phyloP scores from a whole-genome alignment of 352 stramenopile species.

The Pythium aquatile region DNA sequence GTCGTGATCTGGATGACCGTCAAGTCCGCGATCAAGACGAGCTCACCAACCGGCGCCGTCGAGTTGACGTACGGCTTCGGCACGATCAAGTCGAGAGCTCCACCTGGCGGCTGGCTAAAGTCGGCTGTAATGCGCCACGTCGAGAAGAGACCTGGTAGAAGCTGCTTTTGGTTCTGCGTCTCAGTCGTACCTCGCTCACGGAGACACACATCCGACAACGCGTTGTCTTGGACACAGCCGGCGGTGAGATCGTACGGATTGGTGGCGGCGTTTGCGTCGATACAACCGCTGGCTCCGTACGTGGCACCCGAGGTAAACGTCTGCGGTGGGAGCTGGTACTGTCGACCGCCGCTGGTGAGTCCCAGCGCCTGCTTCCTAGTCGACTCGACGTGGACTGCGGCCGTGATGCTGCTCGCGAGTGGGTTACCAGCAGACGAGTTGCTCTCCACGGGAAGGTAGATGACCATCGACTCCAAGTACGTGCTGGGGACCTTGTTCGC shows the following conservation, averaged over 20 bases:
- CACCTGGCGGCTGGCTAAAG: background rate
- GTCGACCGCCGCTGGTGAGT: background rate
- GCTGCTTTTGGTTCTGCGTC: background rate
- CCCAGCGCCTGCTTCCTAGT: background rate
- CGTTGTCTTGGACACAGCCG: conserved; percentile 6
- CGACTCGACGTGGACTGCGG: conserved; percentile 2
- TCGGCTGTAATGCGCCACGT: conserved; percentile 5
- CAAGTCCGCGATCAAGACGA: conserved; percentile 7
- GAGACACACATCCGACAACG: conserved; percentile 4
- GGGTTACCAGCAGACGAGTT: background rate
- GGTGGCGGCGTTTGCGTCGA: background rate
- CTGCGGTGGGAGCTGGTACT: conserved; percentile 2
- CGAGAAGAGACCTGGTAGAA: conserved; percentile 14
- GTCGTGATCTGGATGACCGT: conserved; percentile 6
- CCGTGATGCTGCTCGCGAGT: background rate
- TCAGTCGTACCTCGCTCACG: background rate
- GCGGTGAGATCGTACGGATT: conserved; percentile 10
- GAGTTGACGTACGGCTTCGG: conserved; percentile 2
- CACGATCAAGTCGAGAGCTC: conserved; percentile 5
- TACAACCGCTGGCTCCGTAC: background rate
- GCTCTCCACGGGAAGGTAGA: background rate
- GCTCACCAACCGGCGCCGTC: background rate
- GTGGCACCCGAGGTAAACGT: background rate
- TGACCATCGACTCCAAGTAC: conserved; percentile 3
- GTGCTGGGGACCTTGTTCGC: conserved; percentile 1